Evolutionary conservation across 805 yeast species (phyloP).

Genomic region (Metschnikowia santaceciliae): DNA sequence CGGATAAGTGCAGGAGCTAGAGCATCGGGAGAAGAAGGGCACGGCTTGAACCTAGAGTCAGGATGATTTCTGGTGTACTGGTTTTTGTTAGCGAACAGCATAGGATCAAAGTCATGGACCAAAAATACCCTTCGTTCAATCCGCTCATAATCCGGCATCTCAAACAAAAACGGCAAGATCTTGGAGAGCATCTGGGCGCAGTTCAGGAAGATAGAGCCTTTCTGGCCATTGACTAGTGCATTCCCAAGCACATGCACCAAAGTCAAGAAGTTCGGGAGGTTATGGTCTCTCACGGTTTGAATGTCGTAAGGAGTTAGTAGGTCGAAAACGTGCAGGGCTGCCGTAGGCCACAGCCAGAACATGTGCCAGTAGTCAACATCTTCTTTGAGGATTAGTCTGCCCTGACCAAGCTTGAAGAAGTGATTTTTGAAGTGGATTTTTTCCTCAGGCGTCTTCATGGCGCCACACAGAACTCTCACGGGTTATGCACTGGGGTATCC

Average conservation of each 20-base stretch:
- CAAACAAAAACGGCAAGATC: conserved; percentile 65
- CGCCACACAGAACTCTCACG: neutral
- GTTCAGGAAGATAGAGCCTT: conserved; percentile 37
- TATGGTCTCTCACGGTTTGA: conserved; percentile 53
- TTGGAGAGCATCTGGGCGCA: conserved; percentile 66
- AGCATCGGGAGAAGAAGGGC: neutral
- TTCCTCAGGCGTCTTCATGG: conserved; percentile 76
- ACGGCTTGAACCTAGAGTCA: neutral
- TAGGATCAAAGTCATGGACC: conserved; percentile 43
- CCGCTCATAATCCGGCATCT: conserved; percentile 32
- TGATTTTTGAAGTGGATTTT: conserved; percentile 57
- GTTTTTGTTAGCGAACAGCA: conserved; percentile 1
- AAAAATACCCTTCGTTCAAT: conserved; percentile 29
- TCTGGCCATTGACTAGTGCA: conserved; percentile 11
- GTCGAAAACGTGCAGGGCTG: conserved; percentile 55
- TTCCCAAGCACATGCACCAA: conserved; percentile 38
- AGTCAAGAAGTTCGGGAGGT: conserved; percentile 52
- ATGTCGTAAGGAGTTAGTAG: conserved; percentile 56
- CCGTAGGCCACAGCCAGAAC: conserved; percentile 38
- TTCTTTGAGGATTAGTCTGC: conserved; percentile 27
- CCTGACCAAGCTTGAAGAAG: conserved; percentile 53
- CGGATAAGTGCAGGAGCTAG: conserved; percentile 5
- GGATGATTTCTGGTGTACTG: neutral
- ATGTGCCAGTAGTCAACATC: conserved; percentile 29
- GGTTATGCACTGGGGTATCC: neutral